Evolutionary conservation across 2,329 filamentous ascomycete genomes (phyloP), one percentile per base, ranked within the genome.

Genomic region (Akanthomyces uredinophilus): DNA sequence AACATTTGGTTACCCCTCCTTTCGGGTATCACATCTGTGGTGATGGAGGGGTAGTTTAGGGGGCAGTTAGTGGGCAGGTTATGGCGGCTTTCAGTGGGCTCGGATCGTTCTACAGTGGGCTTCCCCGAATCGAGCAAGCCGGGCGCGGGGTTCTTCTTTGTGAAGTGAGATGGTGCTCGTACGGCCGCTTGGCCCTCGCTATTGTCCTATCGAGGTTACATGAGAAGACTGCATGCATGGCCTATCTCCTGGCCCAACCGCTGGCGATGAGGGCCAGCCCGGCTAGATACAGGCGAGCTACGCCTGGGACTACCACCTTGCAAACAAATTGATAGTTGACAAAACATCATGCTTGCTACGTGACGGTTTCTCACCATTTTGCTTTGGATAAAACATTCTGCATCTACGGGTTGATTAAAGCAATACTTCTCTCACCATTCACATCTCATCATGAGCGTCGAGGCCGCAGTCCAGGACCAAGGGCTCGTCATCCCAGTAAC

Each of bases 401-500:
- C 1, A n/a, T 16, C 32, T 16, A 39, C 37, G 10, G 14, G 14
- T 5, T 35, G 29, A 20, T 3, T 10, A 57, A 60, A 52, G 13
- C 2, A 24, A 22, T 37, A 41, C 54, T 43, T 2, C 4, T 10
- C n/a, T 46, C 5, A 46, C n/a, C 20, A 47, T n/a, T 32, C 22
- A 14, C 27, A 5, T 43, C 24, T 24, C 53, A 60, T 39, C 41
- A 64, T 61, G 57, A 37, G 43, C 22, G 37, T 29, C 22, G 47
- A 71, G 32, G 71, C 79, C 35, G 80, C 80, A 47, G 81, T 84
- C 22, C 77, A 79, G 66, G 77, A 77, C 60, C 79, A 84, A 63
- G 81, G 80, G 11, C 77, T 85, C 50, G 72, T 81, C 63, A 86
- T 85, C 68, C 83, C 83, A 16, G 77, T 71, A 53, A 54, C 44